Base-by-base conservation (phyloP, 2,329 filamentous ascomycete genomes). In the Stromatinia cepivora region DNA sequence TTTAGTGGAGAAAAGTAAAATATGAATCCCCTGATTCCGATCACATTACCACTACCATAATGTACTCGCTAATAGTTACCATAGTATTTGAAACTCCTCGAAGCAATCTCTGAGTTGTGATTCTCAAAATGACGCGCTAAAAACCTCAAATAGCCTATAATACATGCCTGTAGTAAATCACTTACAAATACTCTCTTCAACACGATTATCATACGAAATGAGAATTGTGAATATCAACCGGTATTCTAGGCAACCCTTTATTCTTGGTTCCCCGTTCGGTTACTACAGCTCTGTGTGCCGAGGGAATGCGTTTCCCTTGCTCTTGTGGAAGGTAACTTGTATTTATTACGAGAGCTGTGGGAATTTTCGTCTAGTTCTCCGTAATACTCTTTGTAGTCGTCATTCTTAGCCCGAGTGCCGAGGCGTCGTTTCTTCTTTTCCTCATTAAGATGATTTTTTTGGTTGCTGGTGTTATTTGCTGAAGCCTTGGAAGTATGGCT, bases 351-450 rank as follows among this genome's bases (percentile, higher is more conserved):
- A 13, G 22, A 58, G 48, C 10, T 11, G 4, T 25, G 48, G 22
- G 7, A n/a, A 5, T 15, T 7, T 6, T 25, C n/a, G 22, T 17
- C 22, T 56, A 10, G 1, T 34, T 10, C 17, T 17, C 10, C 8
- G 20, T 22, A 22, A 56, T 22, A 4, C 15, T 25, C 1, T 4
- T 39, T 4, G 9, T 22, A 4, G 4, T n/a, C 10, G 10, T n/a
- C 11, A 25, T 52, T 25, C 34, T 1, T 39, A 1, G 1, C 0
- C 8, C 3, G 34, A 2, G 6, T n/a, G 10, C 48, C 9, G n/a
- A 6, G 7, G 48, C 11, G 4, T 34, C 3, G 11, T 7, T 57
- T 57, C 6, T 39, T 5, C 28, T 20, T 25, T n/a, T 36, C 20
- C 28, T 17, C 25, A 17, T 31, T 28, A 5, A 17, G 25, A 53